Evolutionary conservation across 257 asterid genomes (phyloP), one percentile per base, ranked within the genome.

Genomic region (Leptodermis oblonga): DNA sequence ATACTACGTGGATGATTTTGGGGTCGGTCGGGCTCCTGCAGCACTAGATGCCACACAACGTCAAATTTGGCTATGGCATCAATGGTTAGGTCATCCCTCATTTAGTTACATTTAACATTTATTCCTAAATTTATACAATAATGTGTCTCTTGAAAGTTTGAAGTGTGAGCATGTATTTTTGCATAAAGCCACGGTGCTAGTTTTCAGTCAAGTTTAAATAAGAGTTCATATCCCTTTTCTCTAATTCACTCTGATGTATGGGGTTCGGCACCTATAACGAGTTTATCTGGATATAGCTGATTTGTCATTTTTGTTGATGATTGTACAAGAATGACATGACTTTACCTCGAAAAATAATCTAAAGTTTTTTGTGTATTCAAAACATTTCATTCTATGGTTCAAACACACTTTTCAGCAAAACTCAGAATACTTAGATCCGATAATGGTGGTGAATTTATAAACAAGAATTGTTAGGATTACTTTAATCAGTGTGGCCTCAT

Each of bases 11-110:
- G n/a, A n/a, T n/a, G n/a, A 52, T 7, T n/a, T 52, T 3, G 23
- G 1, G 9, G 6, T n/a, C 11, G 56, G 9, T 0, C 33, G 46
- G 5, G 72, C 31, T 30, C 15, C 43, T 56, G 2, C 10, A 2
- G 12, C 11, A 13, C 25, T 18, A 0, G 10, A 25, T 2, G 34
- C 20, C 14, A 17, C 7, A 41, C 33, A 42, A 3, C 0, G 54
- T 15, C 15, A 73, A 7, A 65, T 73, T 39, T 73, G 72, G 71
- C 41, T 73, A 11, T 65, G 71, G 67, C 77, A 54, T 54, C 17
- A 10, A 3, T 22, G 4, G 0, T 11, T 63, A 0, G 65, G 70
- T 6, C 48, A 72, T 33, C 76, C 64, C 8, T 71, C 55, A 1
- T 62, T 71, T n/a, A 0, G 28, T 2, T 71, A 71, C 25, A 33